Base-by-base conservation (phyloP, 164 flowering plant genomes). In the Stephania japonica region DNA sequence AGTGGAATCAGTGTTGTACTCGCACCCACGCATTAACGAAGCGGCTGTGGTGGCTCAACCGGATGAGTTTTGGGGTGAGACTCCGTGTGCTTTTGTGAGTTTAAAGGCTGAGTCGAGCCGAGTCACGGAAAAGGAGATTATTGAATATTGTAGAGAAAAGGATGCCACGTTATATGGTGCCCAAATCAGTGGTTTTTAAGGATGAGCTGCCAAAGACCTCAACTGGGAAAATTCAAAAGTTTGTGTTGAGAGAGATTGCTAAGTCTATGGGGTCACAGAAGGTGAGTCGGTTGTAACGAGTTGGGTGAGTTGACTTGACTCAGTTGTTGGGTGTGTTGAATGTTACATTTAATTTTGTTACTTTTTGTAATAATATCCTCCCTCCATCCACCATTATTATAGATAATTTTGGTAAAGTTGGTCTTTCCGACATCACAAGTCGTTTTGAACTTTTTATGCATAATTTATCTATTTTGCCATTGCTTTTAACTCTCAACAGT, bases 211-310 rank as follows among this genome's bases (percentile, higher is more conserved):
- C 90, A 0, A 87, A 81, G 84, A 87, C 88, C 0, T 82, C 88
- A 3, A 84, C 90, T 0, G 90, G 88, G 65, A 87, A 87, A 79
- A 77, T 83, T 21, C 85, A 83, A 81, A 87, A 87, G 80, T 86
- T 73, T 75, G 68, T 84, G 75, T 82, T 87, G 4, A 79, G 90
- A 41, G 82, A 83, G 11, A 79, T 63, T 67, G 90, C 90, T 13
- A 82, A 76, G 77, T 69, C 61, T 8, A 9, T 87, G 83, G 84
- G 82, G 25, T 10, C 73, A 9, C 38, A 72, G 49, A 7, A 12
- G 38, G 65, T 42, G 65, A 81, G 84, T 78, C 77, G 81, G 38
- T 69, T 81, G 77, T 81, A 75, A 7, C 19, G 21, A 14, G 16
- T 59, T 26, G 5, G 26, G 16, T n/a, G 53, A 8, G 23, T 66